phyloP scores from a whole-genome alignment of 2,329 filamentous ascomycete species.

The Emmonsiellopsis sp. region DNA sequence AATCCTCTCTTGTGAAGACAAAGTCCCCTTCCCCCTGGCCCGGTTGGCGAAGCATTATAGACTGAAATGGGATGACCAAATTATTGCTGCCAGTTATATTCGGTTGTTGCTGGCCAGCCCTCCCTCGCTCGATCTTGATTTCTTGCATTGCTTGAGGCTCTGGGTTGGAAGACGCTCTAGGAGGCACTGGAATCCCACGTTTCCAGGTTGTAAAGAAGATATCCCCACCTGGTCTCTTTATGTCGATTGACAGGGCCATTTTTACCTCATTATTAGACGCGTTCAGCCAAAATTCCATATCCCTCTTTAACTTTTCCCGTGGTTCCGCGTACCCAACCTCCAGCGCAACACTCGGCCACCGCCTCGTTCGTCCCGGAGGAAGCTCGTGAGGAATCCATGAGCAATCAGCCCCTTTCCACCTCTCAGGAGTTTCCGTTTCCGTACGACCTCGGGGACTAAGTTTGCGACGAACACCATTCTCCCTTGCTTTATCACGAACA shows the following conservation, averaged over 20 bases:
- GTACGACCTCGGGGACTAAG: not conserved
- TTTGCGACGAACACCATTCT: not conserved
- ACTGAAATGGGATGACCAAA: not conserved
- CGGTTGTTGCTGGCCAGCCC: not conserved
- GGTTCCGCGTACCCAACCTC: conserved; percentile 4
- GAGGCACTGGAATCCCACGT: not conserved
- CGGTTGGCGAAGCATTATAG: conserved; percentile 3
- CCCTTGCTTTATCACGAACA: not conserved
- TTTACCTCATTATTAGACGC: not conserved
- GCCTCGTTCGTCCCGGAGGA: not conserved
- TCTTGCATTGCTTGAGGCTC: conserved; percentile 1
- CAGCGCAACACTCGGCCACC: conserved; percentile 3
- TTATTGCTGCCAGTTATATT: not conserved
- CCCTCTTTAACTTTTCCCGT: conserved; percentile 1
- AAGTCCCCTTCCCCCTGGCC: conserved; percentile 1
- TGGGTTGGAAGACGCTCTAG: not conserved
- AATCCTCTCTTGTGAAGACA: not conserved
- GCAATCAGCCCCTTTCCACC: not conserved
- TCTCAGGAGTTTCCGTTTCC: not conserved
- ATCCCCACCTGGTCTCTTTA: not conserved
- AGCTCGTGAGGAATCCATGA: conserved; percentile 1
- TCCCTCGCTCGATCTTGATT: not conserved
- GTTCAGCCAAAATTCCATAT: conserved; percentile 3
- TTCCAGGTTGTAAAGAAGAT: conserved; percentile 1
- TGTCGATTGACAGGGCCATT: conserved; percentile 1